phyloP scores from a whole-genome alignment of 257 asterid species.

The Sherardia arvensis region DNA sequence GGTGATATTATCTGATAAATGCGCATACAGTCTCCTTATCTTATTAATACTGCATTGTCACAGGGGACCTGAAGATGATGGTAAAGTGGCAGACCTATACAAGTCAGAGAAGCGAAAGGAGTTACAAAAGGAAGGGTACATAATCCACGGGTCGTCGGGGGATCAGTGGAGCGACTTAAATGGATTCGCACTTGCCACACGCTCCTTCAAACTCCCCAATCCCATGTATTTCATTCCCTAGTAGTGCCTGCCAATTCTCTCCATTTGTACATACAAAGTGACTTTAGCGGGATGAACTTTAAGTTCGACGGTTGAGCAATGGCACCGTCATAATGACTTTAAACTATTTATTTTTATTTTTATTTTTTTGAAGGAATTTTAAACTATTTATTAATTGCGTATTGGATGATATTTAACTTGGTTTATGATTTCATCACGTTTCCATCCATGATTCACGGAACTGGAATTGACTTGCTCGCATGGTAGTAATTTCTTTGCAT shows the following conservation, averaged over 20 bases:
- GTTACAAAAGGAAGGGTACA: conserved; percentile 67
- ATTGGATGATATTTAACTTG: too few relatives aligned
- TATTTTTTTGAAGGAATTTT: too few relatives aligned
- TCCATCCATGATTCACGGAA: too few relatives aligned
- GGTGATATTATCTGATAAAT: too few relatives aligned
- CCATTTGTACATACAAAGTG: background rate
- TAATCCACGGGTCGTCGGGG: conserved; percentile 66
- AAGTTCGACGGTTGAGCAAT: background rate
- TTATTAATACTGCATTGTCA: conserved; percentile 15
- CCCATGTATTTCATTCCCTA: conserved; percentile 57
- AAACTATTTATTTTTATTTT: too few relatives aligned
- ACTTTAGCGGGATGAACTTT: background rate
- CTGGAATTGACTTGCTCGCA: too few relatives aligned
- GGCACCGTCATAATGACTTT: background rate
- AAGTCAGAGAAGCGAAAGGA: conserved; percentile 77
- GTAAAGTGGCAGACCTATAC: conserved; percentile 49
- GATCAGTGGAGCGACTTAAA: conserved; percentile 91
- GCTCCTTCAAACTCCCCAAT: conserved; percentile 88
- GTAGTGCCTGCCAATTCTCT: background rate
- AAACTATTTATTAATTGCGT: too few relatives aligned
- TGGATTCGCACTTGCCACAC: conserved; percentile 53
- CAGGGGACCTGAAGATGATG: conserved; percentile 56
- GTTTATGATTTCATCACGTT: too few relatives aligned
- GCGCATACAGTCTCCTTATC: too few relatives aligned
- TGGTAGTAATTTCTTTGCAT: too few relatives aligned